Evolutionary conservation across 2,329 filamentous ascomycete genomes (phyloP).

Genomic region (Curvularia hawaiiensis): DNA sequence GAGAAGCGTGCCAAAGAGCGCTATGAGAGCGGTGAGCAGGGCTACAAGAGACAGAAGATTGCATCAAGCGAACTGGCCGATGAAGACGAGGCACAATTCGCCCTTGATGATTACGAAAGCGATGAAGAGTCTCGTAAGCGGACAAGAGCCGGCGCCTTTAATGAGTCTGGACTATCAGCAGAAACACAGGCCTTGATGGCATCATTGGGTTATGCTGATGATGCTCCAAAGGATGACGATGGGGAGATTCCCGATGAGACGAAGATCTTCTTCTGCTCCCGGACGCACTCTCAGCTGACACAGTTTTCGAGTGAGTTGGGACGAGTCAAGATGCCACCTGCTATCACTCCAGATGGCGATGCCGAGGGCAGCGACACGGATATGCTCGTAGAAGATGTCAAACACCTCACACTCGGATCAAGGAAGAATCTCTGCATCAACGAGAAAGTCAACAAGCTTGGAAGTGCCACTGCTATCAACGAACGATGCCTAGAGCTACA

Average conservation of each 20-base stretch:
- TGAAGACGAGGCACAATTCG: slow-evolving; percentile 69
- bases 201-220: slow-evolving; percentile 52
- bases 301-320: slow-evolving; percentile 86
- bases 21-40: slow-evolving; percentile 54
- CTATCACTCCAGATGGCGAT: slow-evolving; percentile 52
- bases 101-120: slow-evolving; percentile 76
- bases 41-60: slow-evolving; percentile 51
- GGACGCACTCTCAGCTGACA: slow-evolving; percentile 88
- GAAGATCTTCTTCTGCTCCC: slow-evolving; percentile 91
- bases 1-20: slow-evolving; percentile 65
- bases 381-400: slow-evolving; percentile 65
- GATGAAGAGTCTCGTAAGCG: slow-evolving; percentile 55
- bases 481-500: slow-evolving; percentile 92
- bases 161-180: slow-evolving; percentile 64
- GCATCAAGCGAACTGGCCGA: slow-evolving; percentile 11
- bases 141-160: slow-evolving; percentile 26
- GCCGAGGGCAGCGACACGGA: slow-evolving; percentile 19
- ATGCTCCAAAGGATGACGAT: slow-evolving; percentile 52
- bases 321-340: slow-evolving; percentile 77
- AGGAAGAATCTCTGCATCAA: slow-evolving; percentile 92
- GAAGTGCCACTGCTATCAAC: slow-evolving; percentile 80
- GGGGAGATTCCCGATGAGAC: slow-evolving; percentile 64
- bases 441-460: slow-evolving; percentile 73
- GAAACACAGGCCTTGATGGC: slow-evolving; percentile 78
- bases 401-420: slow-evolving; percentile 82